Percentiles rank a stretch among this genome's conserved stretches.
These are phyloP conservation scores for Epichloe typhina DNA, from an alignment of 2,329 filamentous ascomycete genomes.

Conservation along the genomic window DNA sequence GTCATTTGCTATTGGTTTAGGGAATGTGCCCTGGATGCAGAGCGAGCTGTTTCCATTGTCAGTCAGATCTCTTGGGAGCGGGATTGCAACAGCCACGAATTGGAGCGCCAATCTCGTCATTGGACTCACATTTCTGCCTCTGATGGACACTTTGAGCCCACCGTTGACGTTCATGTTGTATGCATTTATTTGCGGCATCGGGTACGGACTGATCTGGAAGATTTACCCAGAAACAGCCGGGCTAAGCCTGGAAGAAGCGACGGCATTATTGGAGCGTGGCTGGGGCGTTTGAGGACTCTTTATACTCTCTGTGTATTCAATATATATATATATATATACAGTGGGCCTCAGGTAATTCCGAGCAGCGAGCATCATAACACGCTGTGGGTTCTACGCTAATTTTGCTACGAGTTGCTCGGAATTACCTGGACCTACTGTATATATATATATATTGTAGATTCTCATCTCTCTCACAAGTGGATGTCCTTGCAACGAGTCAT, in stretches of 20 bases:
- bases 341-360: no score
- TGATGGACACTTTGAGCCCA: constrained; percentile 67
- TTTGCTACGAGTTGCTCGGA: no score
- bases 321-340: no score
- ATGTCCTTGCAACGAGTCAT: no score
- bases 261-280: constrained; percentile 53
- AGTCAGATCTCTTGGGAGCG: constrained; percentile 60
- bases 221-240: constrained; percentile 85
- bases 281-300: constrained; percentile 48
- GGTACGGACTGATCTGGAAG: constrained; percentile 54
- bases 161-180: constrained; percentile 74
- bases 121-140: constrained; percentile 73
- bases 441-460: no score
- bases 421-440: no score
- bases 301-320: no score
- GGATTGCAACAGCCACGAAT: constrained; percentile 64
- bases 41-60: constrained; percentile 76
- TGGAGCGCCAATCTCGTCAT: constrained; percentile 82
- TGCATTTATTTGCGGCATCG: constrained; percentile 51
- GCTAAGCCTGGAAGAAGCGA: constrained; percentile 67
- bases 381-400: no score
- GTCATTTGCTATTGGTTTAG: constrained; percentile 73
- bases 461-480: no score
- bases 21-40: constrained; percentile 94
- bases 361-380: no score